Evolutionary conservation across 1,139 yeast species (phyloP), one percentile per base, ranked within the genome.

Genomic region (Diutina ranongensis): DNA sequence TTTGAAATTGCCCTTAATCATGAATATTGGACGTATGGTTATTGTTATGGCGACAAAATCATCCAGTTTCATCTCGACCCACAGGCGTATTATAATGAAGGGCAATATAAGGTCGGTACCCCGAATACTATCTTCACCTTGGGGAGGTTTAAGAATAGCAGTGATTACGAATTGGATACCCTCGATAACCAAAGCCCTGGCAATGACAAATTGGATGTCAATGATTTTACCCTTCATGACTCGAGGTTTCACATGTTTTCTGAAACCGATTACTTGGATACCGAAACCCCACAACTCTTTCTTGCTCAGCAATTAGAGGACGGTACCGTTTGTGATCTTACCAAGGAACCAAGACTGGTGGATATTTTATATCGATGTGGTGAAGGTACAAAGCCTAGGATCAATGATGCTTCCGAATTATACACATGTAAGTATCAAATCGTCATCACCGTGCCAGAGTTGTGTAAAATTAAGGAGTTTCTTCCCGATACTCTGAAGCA

Each of bases 21-120:
- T 15, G 42, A 25, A 3, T 38, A 38, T 25, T 38, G 42, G 42
- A 38, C 42, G 13, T 38, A 38, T 15, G 42, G 32, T 4, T 38
- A n/a, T 27, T 38, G 42, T 27, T 25, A 20, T 13, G 42, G 42
- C 20, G 42, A 38, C 28, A 38, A 38, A n/a, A 25, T 38, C 19
- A 27, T 38, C n/a, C 42, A 38, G 33, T 38, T 21, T 16, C n/a
- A 38, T 13, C 32, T 21, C 9, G 42, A 38, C 20, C 16, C 22
- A n/a, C 20, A 25, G 28, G 42, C 42, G 32, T 38, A 12, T 15
- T n/a, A 22, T 15, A 21, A 21, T 9, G n/a, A 15, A 16, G 32
- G 21, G n/a, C 13, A 32, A 25, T 27, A 21, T 21, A 38, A 38
- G 19, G 42, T 38, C 32, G 42, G 42, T 19, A 25, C 15, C 5